phyloP scores from a whole-genome alignment of 2,329 filamentous ascomycete genomes.

The Diaporthe batatas region DNA sequence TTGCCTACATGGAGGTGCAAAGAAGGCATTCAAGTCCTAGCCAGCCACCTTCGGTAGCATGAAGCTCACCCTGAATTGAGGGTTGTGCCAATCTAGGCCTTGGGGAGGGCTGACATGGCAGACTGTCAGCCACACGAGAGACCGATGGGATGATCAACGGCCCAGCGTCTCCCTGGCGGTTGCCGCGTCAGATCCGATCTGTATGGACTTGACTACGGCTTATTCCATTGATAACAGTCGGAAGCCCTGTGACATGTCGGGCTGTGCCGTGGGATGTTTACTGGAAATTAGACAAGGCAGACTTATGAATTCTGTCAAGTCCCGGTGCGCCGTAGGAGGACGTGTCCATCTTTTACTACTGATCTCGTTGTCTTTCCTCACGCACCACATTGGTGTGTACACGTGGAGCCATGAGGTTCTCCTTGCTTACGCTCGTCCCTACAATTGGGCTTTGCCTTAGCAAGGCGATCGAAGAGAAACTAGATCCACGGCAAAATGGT shows the following conservation, averaged over 20 bases:
- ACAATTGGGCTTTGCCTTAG: constrained; percentile 15
- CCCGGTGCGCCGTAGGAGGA: constrained; percentile 1
- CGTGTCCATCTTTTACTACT: not conserved
- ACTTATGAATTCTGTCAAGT: constrained; percentile 11
- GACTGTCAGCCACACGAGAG: not conserved
- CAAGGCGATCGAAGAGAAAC: not conserved
- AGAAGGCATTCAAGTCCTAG: not conserved
- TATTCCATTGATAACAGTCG: not conserved
- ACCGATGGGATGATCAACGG: not conserved
- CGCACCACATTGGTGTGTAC: not conserved
- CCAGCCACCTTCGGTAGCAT: not conserved
- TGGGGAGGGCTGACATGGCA: not conserved
- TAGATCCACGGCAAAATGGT: not conserved
- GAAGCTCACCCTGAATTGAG: not conserved
- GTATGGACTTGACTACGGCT: not conserved
- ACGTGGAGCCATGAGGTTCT: constrained; percentile 20
- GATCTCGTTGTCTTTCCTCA: not conserved
- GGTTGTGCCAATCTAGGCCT: not conserved
- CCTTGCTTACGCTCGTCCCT: constrained; percentile 22
- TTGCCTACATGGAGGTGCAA: not conserved
- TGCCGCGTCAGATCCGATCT: not conserved
- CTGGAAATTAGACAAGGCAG: not conserved
- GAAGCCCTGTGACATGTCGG: not conserved
- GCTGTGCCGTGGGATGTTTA: not conserved
- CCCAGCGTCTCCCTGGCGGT: not conserved